Base-by-base conservation (phyloP, 495 filamentous ascomycete genomes). In the Neurospora sublineolata region DNA sequence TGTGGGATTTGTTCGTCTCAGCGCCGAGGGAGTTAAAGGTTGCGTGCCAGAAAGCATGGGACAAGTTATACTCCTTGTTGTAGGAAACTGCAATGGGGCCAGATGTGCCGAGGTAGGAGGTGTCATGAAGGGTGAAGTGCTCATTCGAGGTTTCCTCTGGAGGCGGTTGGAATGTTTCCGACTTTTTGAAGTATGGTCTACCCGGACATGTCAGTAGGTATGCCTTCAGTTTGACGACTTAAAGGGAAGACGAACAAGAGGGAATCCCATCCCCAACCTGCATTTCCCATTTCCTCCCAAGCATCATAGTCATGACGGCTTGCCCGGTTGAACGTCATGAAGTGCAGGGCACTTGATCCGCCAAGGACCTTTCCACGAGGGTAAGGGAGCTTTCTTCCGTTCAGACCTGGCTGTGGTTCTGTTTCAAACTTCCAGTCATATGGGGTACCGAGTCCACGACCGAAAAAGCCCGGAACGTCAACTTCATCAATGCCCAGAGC, bases 221-320 rank as follows among this genome's bases (percentile, higher is more conserved):
- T 68, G 18, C 60, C 44, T 23, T 74, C 38, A 68, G 37, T 12
- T 12, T 67, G 16, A 11, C 27, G 39, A 69, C 9, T 37, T 38
- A 27, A 30, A 27, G 18, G 30, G 18, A 70, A 73, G 40, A 46
- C 83, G 76, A 37, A 82, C 79, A 84, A 74, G 38, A 88, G 74
- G 20, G 75, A 78, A 7, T 88, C 81, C 87, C 87, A 89, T 40
- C 81, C 84, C 89, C 88, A 90, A 2, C 86, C 86, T 3, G 76
- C 71, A 30, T 86, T 86, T 8, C 87, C 87, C 27, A 87, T 81
- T 18, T 82, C 81, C 67, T 82, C 82, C 88, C 89, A 90, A 52
- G 81, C 81, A 77, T 90, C 87, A 72, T 86, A 88, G 40, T 88
- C 87, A 12, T 83, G 76, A 52, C 80, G 82, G 39, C 81, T 86